A percentile compares a stretch with the other conserved stretches of the same genome.
Evolutionary conservation across 208 protist genomes (phyloP).

Genomic region (Trypanosoma mega): DNA sequence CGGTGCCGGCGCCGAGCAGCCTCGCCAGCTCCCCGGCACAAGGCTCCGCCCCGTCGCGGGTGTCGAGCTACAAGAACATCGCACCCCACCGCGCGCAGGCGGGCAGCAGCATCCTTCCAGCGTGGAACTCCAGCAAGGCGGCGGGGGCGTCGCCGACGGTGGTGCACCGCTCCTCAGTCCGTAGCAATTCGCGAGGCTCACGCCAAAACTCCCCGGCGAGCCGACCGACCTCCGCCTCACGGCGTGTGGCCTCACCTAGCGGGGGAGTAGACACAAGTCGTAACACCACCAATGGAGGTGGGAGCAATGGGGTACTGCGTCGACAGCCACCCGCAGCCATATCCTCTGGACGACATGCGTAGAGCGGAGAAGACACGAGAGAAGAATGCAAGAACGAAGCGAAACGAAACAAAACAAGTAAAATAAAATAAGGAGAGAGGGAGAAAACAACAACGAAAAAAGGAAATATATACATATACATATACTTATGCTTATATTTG

Average conservation of each 20-base stretch:
- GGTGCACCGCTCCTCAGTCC: constrained; percentile 20
- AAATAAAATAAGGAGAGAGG: no score
- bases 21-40: neutral
- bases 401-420: no score
- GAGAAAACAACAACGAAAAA: neutral
- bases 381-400: neutral
- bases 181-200: constrained; percentile 15
- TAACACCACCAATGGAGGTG: constrained; percentile 8
- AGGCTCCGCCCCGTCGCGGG: constrained; percentile 15
- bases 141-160: constrained; percentile 3
- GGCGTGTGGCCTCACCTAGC: constrained; percentile 13
- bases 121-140: constrained; percentile 17
- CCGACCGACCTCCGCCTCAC: constrained; percentile 10
- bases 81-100: constrained; percentile 40
- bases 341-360: constrained; percentile 38
- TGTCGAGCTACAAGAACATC: constrained; percentile 56
- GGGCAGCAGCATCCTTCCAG: constrained; percentile 7
- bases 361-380: neutral
- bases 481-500: neutral
- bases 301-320: constrained; percentile 18
- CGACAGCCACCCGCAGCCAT: constrained; percentile 51
- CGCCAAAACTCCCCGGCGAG: constrained; percentile 20
- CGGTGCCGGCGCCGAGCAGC: neutral
- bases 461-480: neutral
- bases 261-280: constrained; percentile 15